Conservation (phyloP, 192 early-diverging fungal genomes). For the Spinellus fusiger region DNA sequence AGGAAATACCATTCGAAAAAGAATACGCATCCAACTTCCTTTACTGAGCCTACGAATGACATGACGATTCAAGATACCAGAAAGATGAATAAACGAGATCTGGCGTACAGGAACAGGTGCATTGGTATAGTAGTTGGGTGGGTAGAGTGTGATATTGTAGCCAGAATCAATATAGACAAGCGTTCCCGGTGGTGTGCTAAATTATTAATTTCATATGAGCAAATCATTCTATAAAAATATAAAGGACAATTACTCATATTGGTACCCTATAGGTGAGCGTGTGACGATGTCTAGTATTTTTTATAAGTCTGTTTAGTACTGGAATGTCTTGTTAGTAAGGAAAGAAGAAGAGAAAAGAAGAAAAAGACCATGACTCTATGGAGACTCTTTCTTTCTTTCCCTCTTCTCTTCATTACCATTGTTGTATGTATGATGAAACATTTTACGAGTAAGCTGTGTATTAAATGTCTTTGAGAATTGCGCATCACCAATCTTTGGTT, state of each 20-base stretch:
- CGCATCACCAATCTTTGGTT: slow-evolving; percentile 44
- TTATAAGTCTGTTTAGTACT: neutral
- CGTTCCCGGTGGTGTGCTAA: slow-evolving; percentile 45
- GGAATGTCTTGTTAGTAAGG: neutral
- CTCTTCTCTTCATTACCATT: slow-evolving; percentile 36
- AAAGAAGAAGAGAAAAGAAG: neutral
- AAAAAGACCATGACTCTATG: neutral
- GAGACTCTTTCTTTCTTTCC: neutral
- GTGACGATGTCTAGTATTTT: slow-evolving; percentile 6
- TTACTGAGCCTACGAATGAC: slow-evolving; percentile 35
- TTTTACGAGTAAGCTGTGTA: slow-evolving; percentile 38
- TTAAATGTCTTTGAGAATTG: slow-evolving; percentile 44
- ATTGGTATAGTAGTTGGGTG: slow-evolving; percentile 41
- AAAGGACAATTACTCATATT: neutral
- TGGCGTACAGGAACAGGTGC: slow-evolving; percentile 42
- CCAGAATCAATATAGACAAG: slow-evolving; percentile 48
- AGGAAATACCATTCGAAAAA: slow-evolving; percentile 40
- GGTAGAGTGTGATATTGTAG: slow-evolving; percentile 43
- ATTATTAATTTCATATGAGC: neutral
- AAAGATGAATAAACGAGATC: slow-evolving; percentile 50
- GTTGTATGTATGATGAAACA: slow-evolving; percentile 52
- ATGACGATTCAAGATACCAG: slow-evolving; percentile 40
- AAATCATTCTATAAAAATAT: neutral
- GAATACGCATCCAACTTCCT: slow-evolving; percentile 38
- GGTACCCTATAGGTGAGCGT: slow-evolving; percentile 11